Base-by-base conservation (phyloP, 345 rosid species). In the Geranium rotundifolium region DNA sequence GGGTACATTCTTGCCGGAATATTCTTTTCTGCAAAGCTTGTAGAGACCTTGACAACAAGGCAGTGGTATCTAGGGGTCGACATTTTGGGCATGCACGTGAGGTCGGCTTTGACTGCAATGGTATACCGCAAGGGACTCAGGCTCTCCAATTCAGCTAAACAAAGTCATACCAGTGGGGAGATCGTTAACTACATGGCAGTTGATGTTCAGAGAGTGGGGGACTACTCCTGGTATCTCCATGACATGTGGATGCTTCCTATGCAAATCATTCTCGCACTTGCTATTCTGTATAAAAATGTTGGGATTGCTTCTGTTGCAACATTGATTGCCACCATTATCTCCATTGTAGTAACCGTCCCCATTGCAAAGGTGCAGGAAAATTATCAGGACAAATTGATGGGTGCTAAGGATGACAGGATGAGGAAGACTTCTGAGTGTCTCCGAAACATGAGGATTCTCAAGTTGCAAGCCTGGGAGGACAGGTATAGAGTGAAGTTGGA, bases 11-110 rank as follows among this genome's bases (percentile, higher is more conserved):
- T 95, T 66, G 97, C 97, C 6, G 97, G 97, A 64, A 82, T 84
- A 65, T 95, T 95, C 84, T 95, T 95, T 65, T 59, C 79, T 12
- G 93, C 99, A 34, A 95, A 95, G 85, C 90, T 95, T 58, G 71
- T 77, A 57, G 99, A 95, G 84, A 90, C 99, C n/a, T 58, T 95
- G 63, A 84, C 97, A 16, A 90, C 96, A 63, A 81, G 99, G 60
- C 99, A 95, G 68, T 95, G 99, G 99, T 95, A 95, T 79, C 90
- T 95, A 14, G 99, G 99, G 57, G 99, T 95, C 59, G 99, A 95
- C 77, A 95, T 95, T 69, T 73, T 90, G 76, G 99, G 99, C 10
- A 95, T 95, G 99, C 97, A 95, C 70, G 96, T 95, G 63, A 86
- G 99, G 71, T 95, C 99, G 16, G 97, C 99, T 76, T 66, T 95